phyloP scores from a whole-genome alignment of 164 flowering plant species.

The Nymphaea thermarum region DNA sequence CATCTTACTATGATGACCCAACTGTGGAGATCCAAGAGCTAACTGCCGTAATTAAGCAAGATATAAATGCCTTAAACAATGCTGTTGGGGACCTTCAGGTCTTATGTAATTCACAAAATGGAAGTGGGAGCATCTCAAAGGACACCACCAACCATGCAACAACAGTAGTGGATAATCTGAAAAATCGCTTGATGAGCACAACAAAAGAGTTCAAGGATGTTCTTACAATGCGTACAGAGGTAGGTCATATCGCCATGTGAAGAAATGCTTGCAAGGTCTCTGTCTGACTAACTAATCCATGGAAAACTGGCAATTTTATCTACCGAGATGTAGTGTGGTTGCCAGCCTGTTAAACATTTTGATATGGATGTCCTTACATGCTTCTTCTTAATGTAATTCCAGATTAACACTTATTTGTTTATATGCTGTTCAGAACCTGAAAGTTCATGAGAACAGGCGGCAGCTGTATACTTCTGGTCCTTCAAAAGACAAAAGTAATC shows the following conservation, averaged over 20 bases:
- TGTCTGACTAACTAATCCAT: not conserved
- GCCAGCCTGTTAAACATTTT: not conserved
- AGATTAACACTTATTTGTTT: not conserved
- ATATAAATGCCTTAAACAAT: slow-evolving; percentile 82
- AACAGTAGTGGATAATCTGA: slow-evolving; percentile 87
- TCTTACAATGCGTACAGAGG: slow-evolving; percentile 97
- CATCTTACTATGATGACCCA: slow-evolving; percentile 97
- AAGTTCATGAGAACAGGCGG: slow-evolving; percentile 86
- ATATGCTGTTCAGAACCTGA: slow-evolving; percentile 46
- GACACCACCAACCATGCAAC: slow-evolving; percentile 88
- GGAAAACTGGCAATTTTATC: not conserved
- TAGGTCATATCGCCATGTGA: slow-evolving; percentile 8
- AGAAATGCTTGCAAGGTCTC: not conserved
- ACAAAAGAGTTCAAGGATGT: slow-evolving; percentile 98
- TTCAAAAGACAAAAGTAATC: slow-evolving; percentile 73
- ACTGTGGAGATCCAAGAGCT: slow-evolving; percentile 89
- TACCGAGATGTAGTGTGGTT: not conserved
- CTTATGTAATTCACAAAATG: slow-evolving; percentile 68
- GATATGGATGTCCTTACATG: not conserved
- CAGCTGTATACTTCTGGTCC: slow-evolving; percentile 73
- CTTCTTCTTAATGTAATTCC: not conserved
- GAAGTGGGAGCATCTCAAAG: slow-evolving; percentile 49
- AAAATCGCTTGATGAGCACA: slow-evolving; percentile 83
- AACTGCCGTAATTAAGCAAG: slow-evolving; percentile 93
- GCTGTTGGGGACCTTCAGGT: slow-evolving; percentile 93